Conservation (phyloP, 2,329 filamentous ascomycete genomes). For the Myriangium duriaei region DNA sequence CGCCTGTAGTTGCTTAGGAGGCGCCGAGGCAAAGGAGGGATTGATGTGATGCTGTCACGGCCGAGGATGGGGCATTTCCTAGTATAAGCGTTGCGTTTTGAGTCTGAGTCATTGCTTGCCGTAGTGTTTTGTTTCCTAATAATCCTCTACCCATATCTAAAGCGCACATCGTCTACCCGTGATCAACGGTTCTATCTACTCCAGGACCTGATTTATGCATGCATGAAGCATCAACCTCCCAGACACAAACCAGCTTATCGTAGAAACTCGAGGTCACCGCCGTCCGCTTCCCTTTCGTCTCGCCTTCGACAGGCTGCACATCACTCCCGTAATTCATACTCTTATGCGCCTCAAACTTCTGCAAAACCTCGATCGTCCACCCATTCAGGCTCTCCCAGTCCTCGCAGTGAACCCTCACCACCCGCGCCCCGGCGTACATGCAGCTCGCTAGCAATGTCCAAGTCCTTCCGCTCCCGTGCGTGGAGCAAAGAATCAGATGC, state of each 20-base stretch:
- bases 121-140: too few relatives aligned
- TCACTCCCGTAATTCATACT: conserved; percentile 95
- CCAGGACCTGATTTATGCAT: too few relatives aligned
- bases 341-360: conserved; percentile 68
- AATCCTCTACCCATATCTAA: too few relatives aligned
- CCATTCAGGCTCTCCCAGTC: conserved; percentile 22
- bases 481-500: conserved; percentile 40
- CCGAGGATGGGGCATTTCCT: too few relatives aligned
- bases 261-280: conserved; percentile 68
- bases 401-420: conserved; percentile 38
- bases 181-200: too few relatives aligned
- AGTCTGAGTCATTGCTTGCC: too few relatives aligned
- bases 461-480: conserved; percentile 11
- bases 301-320: conserved; percentile 34
- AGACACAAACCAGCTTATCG: conserved; percentile 57
- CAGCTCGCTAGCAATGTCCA: conserved; percentile 67
- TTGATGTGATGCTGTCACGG: too few relatives aligned
- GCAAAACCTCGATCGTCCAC: conserved; percentile 54
- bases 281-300: conserved; percentile 19
- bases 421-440: conserved; percentile 75
- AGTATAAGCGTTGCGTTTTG: too few relatives aligned
- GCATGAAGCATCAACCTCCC: conserved; percentile 35
- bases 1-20: too few relatives aligned
- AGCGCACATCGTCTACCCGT: too few relatives aligned
- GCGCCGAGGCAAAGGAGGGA: too few relatives aligned